Evolutionary conservation across 805 yeast genomes (phyloP), one percentile per base, ranked within the genome.

Genomic region (Yarrowia sp.): DNA sequence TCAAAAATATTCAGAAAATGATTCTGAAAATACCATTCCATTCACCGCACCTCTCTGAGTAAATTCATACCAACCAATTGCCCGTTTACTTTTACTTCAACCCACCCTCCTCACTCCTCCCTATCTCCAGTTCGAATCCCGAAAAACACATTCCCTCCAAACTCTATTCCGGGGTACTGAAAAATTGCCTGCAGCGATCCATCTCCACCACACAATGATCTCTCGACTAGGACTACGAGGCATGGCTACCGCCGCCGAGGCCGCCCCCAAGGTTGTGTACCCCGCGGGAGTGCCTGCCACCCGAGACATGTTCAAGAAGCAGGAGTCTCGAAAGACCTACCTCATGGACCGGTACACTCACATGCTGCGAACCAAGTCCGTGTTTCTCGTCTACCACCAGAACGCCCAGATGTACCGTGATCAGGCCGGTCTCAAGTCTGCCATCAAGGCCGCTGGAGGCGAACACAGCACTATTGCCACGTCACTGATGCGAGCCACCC

Each of bases 321-420:
- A 80, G 49, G 82, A 81, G 43, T 86, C 93, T 4, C 85, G 98
- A 78, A 93, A 93, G 78, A 92, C 98, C 0, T 92, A 85, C 70
- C 79, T 93, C 68, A 80, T 93, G 67, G 97, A 93, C 75, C 79
- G 83, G 69, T 93, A 93, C 80, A 84, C 90, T 67, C 77, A 87
- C 67, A 74, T 91, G 67, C 81, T 91, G 77, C 85, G 86, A 65
- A 79, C 76, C 30, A 85, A 85, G 74, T 86, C 90, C 40, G 85
- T 92, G 49, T 80, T 92, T 14, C 80, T 93, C 64, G 86, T 90
- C 69, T 83, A 86, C 6, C 99, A 95, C 77, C 93, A 90, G 78
- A 90, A 91, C 74, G 92, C 92, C 74, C 77, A 92, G 69, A 75
- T 83, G 65, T 86, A 90, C 69, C 71, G 76, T 14, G 98, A 95